Base-by-base conservation (phyloP, 805 yeast species). In the Candida cerambycidarum region DNA sequence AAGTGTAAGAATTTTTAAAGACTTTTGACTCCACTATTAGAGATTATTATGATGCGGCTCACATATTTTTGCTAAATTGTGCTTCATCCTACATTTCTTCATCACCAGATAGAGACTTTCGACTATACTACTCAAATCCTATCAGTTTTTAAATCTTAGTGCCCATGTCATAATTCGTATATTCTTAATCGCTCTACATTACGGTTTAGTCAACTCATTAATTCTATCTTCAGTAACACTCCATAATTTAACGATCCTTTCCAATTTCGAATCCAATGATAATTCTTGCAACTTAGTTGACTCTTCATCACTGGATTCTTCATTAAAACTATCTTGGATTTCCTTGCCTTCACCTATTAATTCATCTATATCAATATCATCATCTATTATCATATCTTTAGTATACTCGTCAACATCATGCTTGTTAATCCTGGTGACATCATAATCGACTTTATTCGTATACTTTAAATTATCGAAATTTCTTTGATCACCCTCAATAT, bases 171-270 rank as follows among this genome's bases (percentile, higher is more conserved):
- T 25, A 13, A 18, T 28, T 30, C 36, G 32, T 35, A 43, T 35
- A 14, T 14, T 14, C 6, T 8, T 15, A 25, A 5, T 11, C 3
- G 8, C 13, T 14, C 6, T 28, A 11, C 28, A 23, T 28, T 12
- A 12, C n/a, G 5, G 17, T 10, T 17, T 31, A 10, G 23, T 31
- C 48, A 65, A 53, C 41, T 65, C 68, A 39, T 68, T 61, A 33
- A 79, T 55, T 55, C 75, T 62, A 52, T 78, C 78, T 53, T 81
- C 87, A 7, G 84, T 78, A 69, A 85, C 79, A 2, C 75, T 69
- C 85, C 85, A 82, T 35, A 83, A 55, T 54, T 79, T 78, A 39
- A 81, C 67, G 19, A 83, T 63, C 42, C 77, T 73, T 48, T 80
- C 79, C 44, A 83, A 61, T 34, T 61, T 64, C 5, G 73, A 75